Percentiles rank a stretch among this genome's conserved stretches.
These are phyloP conservation scores for Chenopodium berlandieri DNA, from an alignment of 148 eudicot genomes.

Conservation along the genomic window DNA sequence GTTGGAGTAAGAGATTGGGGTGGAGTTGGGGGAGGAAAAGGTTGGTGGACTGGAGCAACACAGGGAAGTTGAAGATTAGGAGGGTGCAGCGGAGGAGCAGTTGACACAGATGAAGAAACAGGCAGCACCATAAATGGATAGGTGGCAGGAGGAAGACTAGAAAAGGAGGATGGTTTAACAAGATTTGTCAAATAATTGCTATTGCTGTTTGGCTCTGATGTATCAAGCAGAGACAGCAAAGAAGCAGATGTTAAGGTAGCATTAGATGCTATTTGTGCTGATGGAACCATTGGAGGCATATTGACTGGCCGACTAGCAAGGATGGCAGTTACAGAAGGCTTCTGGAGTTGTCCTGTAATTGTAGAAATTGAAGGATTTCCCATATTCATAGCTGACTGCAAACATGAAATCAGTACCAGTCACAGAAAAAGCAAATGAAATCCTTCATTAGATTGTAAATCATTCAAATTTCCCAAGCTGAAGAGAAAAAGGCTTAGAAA, in stretches of 20 bases:
- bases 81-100: constrained; percentile 67
- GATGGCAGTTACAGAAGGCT: constrained; percentile 34
- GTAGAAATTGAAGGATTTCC: constrained; percentile 48
- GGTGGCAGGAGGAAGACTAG: constrained; percentile 47
- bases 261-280: constrained; percentile 37
- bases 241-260: constrained; percentile 47
- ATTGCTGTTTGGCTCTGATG: constrained; percentile 39
- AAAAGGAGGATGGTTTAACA: constrained; percentile 73
- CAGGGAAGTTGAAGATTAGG: constrained; percentile 61
- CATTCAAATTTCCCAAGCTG: neutral
- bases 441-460: neutral
- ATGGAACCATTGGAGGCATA: constrained; percentile 37
- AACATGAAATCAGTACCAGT: constrained; percentile 16
- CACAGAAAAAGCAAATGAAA: neutral
- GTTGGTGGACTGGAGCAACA: constrained; percentile 79
- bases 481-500: neutral
- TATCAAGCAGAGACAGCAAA: constrained; percentile 41
- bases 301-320: constrained; percentile 38
- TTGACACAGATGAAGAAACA: constrained; percentile 44
- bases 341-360: constrained; percentile 41
- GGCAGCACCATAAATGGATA: constrained; percentile 39
- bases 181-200: constrained; percentile 46
- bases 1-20: constrained; percentile 71
- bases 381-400: constrained; percentile 67
- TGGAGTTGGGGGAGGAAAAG: constrained; percentile 96